A percentile compares a stretch with the other conserved stretches of the same genome.
Conservation (phyloP, 345 rosid species). For the Brassica carinata region DNA sequence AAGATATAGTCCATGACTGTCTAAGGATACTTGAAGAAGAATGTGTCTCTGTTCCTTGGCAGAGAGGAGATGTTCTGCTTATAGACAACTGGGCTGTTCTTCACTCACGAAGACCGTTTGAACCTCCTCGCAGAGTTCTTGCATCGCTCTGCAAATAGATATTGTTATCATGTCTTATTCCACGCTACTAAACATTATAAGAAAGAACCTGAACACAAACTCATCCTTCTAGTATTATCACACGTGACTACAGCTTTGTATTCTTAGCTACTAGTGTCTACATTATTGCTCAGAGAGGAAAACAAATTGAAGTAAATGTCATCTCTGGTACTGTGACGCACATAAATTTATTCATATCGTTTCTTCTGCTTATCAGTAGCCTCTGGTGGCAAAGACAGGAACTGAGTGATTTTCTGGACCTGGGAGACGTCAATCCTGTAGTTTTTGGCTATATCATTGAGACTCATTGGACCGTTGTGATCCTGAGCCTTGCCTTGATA, state of each 20-base stretch:
- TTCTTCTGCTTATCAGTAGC: conserved; percentile 38
- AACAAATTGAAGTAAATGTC: conserved; percentile 4
- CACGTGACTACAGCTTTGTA: background rate
- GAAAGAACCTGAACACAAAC: conserved; percentile 4
- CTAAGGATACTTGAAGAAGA: conserved; percentile 76
- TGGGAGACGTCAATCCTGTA: conserved; percentile 61
- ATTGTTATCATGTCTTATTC: background rate
- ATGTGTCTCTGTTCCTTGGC: conserved; percentile 79
- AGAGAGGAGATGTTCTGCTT: conserved; percentile 77
- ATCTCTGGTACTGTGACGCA: conserved; percentile 29
- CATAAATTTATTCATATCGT: conserved; percentile 23
- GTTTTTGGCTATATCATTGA: conserved; percentile 64
- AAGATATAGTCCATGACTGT: conserved; percentile 61
- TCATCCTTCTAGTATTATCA: conserved; percentile 5
- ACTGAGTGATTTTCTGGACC: conserved; percentile 61
- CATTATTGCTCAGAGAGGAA: conserved; percentile 26
- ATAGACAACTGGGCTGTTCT: conserved; percentile 87
- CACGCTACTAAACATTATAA: conserved; percentile 7
- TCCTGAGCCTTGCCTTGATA: conserved; percentile 82
- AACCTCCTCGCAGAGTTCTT: conserved; percentile 74
- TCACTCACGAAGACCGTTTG: conserved; percentile 71
- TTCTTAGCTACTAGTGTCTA: background rate
- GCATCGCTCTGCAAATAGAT: conserved; percentile 84
- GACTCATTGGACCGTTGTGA: conserved; percentile 63
- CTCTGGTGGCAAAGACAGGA: conserved; percentile 70